phyloP scores from a whole-genome alignment of 2,329 filamentous ascomycete species.

The Aspergillus thermomutatus region DNA sequence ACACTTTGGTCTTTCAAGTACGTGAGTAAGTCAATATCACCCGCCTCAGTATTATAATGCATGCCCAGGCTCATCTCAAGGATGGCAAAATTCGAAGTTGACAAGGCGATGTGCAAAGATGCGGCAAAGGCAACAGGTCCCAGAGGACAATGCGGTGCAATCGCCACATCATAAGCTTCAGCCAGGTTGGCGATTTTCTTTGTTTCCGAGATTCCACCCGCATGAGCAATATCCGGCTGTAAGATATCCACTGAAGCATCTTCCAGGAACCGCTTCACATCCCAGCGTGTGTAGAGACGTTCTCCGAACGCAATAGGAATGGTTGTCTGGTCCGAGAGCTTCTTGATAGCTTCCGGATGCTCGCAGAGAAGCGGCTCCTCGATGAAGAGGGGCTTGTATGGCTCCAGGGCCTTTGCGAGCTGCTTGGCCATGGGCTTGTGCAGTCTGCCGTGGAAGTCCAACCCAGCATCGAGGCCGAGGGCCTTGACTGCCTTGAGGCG shows the following conservation, averaged over 20 bases:
- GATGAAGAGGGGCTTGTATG: constrained; percentile 67
- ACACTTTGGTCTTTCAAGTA: constrained; percentile 64
- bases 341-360: constrained; percentile 63
- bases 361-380: constrained; percentile 71
- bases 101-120: constrained; percentile 63
- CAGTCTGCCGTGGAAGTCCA: constrained; percentile 75
- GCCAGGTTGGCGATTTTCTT: constrained; percentile 67
- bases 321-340: constrained; percentile 54
- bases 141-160: constrained; percentile 71
- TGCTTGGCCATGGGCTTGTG: constrained; percentile 80
- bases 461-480: constrained; percentile 66
- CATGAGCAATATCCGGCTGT: constrained; percentile 70
- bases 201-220: constrained; percentile 70
- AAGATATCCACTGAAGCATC: constrained; percentile 66
- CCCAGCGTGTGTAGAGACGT: constrained; percentile 68
- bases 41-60: constrained; percentile 67
- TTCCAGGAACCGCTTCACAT: constrained; percentile 69
- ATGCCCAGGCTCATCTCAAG: constrained; percentile 78
- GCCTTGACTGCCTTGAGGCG: constrained; percentile 66
- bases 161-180: constrained; percentile 68
- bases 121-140: constrained; percentile 72
- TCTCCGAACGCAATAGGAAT: constrained; percentile 71
- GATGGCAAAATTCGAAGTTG: constrained; percentile 64
- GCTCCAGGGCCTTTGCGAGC: constrained; percentile 64
- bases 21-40: constrained; percentile 61